These are phyloP conservation scores for Sanguinoderma infundibulare DNA, from an alignment of 1,284 basidiomycete species.

Conservation along the genomic window DNA sequence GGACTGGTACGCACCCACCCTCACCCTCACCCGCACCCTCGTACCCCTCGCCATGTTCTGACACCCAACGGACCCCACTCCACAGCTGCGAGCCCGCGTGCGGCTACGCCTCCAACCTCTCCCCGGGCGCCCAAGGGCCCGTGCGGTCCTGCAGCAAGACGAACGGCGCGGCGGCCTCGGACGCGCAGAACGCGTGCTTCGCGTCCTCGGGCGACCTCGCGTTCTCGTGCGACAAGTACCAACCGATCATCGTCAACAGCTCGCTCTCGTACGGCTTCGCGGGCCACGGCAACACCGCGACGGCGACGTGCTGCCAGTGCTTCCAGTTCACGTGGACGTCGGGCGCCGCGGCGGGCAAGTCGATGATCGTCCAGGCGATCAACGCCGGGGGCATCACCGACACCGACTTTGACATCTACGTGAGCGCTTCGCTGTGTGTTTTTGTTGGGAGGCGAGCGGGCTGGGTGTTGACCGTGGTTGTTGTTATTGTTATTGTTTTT, in stretches of 20 bases:
- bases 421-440: not conserved
- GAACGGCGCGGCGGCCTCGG: conserved; percentile 20
- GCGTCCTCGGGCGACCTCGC: conserved; percentile 23
- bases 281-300: conserved; percentile 29
- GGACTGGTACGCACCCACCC: conserved; percentile 19
- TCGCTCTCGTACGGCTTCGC: conserved; percentile 30
- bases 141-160: conserved; percentile 25
- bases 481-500: not conserved
- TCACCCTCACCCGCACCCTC: not conserved
- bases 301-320: conserved; percentile 28
- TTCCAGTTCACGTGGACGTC: conserved; percentile 31
- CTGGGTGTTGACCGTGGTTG: not conserved
- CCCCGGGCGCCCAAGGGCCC: conserved; percentile 17
- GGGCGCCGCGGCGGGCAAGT: conserved; percentile 26
- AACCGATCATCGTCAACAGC: conserved; percentile 30
- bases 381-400: conserved; percentile 30
- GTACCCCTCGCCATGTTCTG: too few species aligned
- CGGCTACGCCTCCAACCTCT: conserved; percentile 24
- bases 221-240: conserved; percentile 29
- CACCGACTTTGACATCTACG: conserved; percentile 28
- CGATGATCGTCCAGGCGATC: conserved; percentile 30
- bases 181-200: conserved; percentile 29
- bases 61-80: too few species aligned
- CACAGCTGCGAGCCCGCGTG: conserved; percentile 28
- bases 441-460: too few species aligned